Evolutionary conservation across 352 stramenopile genomes (phyloP), one percentile per base, ranked within the genome.

Genomic region (Phytophthora cactorum): DNA sequence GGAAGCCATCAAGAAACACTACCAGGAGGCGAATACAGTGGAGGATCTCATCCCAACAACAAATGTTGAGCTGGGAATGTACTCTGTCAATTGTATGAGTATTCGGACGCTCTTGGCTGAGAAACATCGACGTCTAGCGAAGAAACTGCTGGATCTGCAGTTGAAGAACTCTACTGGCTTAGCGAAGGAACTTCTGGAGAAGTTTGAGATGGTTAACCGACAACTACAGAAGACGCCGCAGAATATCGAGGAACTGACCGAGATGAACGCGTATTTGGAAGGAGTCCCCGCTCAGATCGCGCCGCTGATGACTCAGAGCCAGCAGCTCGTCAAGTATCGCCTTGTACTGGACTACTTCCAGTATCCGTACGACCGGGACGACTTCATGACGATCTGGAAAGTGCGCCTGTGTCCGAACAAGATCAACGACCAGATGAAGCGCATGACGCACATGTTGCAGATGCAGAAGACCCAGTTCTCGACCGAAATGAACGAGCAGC

Each of bases 191-290:
- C 55, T 96, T 4, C 64, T 92, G 3, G 81, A 91, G 54, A 93
- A 95, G 44, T 93, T 91, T 50, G 89, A 96, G 38, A 74, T 82
- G 28, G 92, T 96, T 50, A 92, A 95, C 41, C 75, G 86, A 5
- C 87, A 94, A 60, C 77, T 97, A 22, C 89, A 91, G 59, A 94
- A 91, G 65, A 83, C 92, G 7, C 90, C 92, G 11, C 82, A 93
- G 49, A 96, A 98, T 67, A 98, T 98, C 52, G 93, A 98, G 63
- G 86, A 97, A 63, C 72, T 98, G 27, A 95, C 86, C 0, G 91
- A 97, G 39, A 88, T 97, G 82, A 90, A 80, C 45, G 66, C 84
- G 7, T 97, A 96, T 54, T 77, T 97, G 31, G 89, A 95, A 52
- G 81, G 77, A 29, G 86, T 96, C 1, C 70, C 78, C 0, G 50